Evolutionary conservation across 495 filamentous ascomycete species (phyloP), one percentile per base, ranked within the genome.

Genomic region (Tetracladium setigerum): DNA sequence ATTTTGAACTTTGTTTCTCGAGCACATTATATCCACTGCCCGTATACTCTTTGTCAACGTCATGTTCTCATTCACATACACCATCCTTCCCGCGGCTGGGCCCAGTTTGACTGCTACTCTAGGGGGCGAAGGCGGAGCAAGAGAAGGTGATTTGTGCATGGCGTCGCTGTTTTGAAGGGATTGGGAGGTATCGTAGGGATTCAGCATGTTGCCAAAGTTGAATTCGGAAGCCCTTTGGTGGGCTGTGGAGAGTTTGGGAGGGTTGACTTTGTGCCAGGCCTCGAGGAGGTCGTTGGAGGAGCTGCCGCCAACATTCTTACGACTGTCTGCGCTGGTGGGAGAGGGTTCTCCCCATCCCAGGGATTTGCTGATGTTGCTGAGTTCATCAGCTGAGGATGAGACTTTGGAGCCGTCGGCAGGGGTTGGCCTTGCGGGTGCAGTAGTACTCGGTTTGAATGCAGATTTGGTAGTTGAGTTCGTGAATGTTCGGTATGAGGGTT

Each of bases 41-140:
- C 59, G 57, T 41, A 90, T 66, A 0, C 75, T 80, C 16, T 67
- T 53, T 1, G 67, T 74, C 4, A 84, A 47, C 60, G 86, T 81
- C 8, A 72, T 54, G 2, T 50, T 58, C 18, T 51, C 44, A 30
- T 63, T 55, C 19, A 89, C 67, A 15, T 67, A 44, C 2, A 87
- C 58, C 1, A 72, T 79, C 10, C 85, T 73, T 33, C 85, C 86
- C 5, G 70, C 71, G 32, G 66, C 65, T 1, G 77, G 74, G 10
- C 66, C 63, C 43, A 78, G 64, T 14, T 72, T 69, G 22, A 79
- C 44, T 5, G 57, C 42, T 15, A 63, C 34, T 9, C 52, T 46
- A 33, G 50, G 54, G 16, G 40, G 38, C 13, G 41, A 11, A 8
- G 49, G 27, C 3, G 24, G 24, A n/a, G 17, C 14, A 2, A 24